Evolutionary conservation across 1,284 basidiomycete species (phyloP).

Genomic region (Cutaneotrichosporon spelunceum): DNA sequence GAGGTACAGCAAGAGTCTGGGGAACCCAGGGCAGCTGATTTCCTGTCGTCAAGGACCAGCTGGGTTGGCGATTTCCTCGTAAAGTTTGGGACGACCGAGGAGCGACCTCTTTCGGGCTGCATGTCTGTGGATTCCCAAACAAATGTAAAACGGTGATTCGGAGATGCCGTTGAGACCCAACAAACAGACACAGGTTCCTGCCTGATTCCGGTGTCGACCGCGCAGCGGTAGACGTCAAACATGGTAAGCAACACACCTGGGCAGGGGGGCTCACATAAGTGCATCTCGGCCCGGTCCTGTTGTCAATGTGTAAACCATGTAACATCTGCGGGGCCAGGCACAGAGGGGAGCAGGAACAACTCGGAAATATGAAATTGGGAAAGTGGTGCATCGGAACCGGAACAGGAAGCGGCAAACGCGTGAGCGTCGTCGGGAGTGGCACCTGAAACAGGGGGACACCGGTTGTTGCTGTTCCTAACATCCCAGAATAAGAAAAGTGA

Average conservation of each 20-base stretch:
- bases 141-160: not conserved
- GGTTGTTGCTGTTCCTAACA: not conserved
- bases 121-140: not conserved
- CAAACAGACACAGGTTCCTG: not conserved
- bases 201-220: not conserved
- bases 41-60: too few species aligned
- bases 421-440: constrained; percentile 1
- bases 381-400: not conserved
- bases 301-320: too few species aligned
- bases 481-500: not conserved
- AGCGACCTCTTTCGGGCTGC: too few species aligned
- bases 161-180: not conserved
- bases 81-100: too few species aligned
- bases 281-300: too few species aligned
- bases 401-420: too few species aligned
- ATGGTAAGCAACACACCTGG: not conserved
- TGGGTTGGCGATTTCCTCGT: too few species aligned
- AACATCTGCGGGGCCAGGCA: not conserved
- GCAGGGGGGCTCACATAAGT: not conserved
- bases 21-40: too few species aligned
- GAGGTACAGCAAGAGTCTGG: too few species aligned
- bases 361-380: not conserved
- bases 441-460: not conserved
- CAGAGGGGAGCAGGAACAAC: not conserved
- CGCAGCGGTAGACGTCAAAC: not conserved